A percentile compares a stretch with the other conserved stretches of the same genome.
These are phyloP conservation scores for Mycena belliarum DNA, from an alignment of 768 basidiomycete genomes.

Conservation along the genomic window DNA sequence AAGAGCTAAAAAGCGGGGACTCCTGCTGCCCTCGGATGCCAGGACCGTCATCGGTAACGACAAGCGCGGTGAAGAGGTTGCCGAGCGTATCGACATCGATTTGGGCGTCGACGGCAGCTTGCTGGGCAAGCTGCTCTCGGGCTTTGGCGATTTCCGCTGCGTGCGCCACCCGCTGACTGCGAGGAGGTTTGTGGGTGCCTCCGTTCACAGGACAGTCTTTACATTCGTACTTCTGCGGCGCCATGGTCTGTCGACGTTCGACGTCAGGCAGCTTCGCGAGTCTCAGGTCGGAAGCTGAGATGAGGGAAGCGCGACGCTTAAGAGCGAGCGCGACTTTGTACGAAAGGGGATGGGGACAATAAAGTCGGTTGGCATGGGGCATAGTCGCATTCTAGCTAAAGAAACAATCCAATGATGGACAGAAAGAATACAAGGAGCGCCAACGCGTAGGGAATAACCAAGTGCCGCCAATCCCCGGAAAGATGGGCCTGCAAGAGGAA, in stretches of 20 bases:
- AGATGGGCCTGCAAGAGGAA: conserved; percentile 6
- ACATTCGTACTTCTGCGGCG: conserved; percentile 3
- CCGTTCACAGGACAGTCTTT: conserved; percentile 9
- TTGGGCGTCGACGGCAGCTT: neutral
- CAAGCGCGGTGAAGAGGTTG: conserved; percentile 3
- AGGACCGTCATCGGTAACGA: conserved; percentile 12
- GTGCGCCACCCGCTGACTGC: neutral
- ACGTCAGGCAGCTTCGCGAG: conserved; percentile 1
- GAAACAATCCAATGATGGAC: conserved; percentile 6
- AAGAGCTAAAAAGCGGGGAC: conserved; percentile 17
- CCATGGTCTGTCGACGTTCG: conserved; percentile 6
- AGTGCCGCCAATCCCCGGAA: conserved; percentile 7
- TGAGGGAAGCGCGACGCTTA: neutral
- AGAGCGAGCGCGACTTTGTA: neutral
- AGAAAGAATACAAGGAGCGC: no score
- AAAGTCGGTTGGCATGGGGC: no score
- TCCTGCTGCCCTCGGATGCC: conserved; percentile 13
- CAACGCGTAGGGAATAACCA: conserved; percentile 11
- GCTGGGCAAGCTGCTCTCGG: neutral
- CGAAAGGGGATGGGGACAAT: conserved; percentile 13
- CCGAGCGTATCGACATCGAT: neutral
- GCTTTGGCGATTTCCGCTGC: neutral
- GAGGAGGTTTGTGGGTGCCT: neutral
- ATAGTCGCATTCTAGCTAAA: conserved; percentile 1
- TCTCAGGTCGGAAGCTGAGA: neutral